Evolutionary conservation across 2,329 filamentous ascomycete genomes (phyloP), one percentile per base, ranked within the genome.

Genomic region (Emericellopsis cladophorae): DNA sequence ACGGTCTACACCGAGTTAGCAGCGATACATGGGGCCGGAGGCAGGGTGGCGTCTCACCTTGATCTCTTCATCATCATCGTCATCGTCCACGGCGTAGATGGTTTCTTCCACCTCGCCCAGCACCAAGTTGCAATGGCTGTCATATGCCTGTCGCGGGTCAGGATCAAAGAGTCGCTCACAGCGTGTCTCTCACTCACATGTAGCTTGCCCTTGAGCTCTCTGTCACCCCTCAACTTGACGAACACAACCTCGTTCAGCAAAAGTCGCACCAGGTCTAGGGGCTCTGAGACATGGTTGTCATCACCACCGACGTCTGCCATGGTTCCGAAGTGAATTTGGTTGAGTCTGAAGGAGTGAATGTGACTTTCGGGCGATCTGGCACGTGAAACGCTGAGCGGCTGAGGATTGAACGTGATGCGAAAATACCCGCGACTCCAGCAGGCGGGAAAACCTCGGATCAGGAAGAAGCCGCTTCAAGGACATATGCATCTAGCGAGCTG

Each of bases 31-130:
- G 9, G 10, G 18, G 7, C 7, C n/a, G 5, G 22, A 7, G 21
- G 10, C 23, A 16, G 16, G 31, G 14, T 8, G 18, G 5, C 18
- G n/a, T n/a, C 47, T 43, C 43, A 89, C 85, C 70, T 79, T 84
- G 53, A 87, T 70, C 23, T 77, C 76, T 43, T 90, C 81, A 43
- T 84, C 80, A 18, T 93, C 87, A 12, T 93, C 86, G n/a, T 88
- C 84, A 45, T 95, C 89, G 44, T 95, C 89, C 5, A 94, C 81
- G 29, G 90, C 72, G 58, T 95, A 98, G 50, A 98, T 88, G 7
- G 90, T 96, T 70, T 98, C 92, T 57, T 95, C 88, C 5, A 96
- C 92, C 49, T 98, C 92, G 41, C 92, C 90, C 6, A 98, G 73
- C 6, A 98, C 87, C 36, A 98, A 66, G 57, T 98, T 98, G 74